Evolutionary conservation across 2,329 filamentous ascomycete species (phyloP).

Genomic region (Exophiala viscosa): DNA sequence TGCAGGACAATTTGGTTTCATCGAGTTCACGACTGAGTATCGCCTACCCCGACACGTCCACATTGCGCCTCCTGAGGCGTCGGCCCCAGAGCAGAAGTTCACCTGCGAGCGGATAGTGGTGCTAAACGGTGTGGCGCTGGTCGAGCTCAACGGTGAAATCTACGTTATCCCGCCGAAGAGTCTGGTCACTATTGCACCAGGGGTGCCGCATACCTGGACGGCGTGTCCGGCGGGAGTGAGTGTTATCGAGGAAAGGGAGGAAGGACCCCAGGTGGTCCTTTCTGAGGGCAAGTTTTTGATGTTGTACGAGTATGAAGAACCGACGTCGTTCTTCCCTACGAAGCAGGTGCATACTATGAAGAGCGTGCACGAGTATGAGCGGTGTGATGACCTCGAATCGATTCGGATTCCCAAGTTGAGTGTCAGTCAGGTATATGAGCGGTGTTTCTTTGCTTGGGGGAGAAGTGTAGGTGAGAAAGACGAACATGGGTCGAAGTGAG

Average conservation of each 20-base stretch:
- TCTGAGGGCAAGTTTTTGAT: slow-evolving; percentile 19
- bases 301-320: slow-evolving; percentile 22
- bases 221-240: slow-evolving; percentile 19
- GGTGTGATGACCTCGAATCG: slow-evolving; percentile 12
- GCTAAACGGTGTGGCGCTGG: slow-evolving; percentile 16
- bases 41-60: slow-evolving; percentile 21
- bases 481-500: neutral
- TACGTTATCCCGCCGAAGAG: slow-evolving; percentile 21
- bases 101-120: slow-evolving; percentile 22
- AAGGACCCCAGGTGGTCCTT: neutral
- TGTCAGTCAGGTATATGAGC: slow-evolving; percentile 3
- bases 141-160: slow-evolving; percentile 18
- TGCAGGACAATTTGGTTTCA: slow-evolving; percentile 19
- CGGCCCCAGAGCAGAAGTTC: neutral
- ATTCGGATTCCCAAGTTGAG: slow-evolving; percentile 10
- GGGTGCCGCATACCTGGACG: slow-evolving; percentile 22
- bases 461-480: neutral
- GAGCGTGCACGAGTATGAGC: slow-evolving; percentile 13
- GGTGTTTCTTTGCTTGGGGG: slow-evolving; percentile 7
- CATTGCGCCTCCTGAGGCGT: slow-evolving; percentile 9
- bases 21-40: slow-evolving; percentile 21
- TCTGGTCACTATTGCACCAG: slow-evolving; percentile 20
- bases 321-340: slow-evolving; percentile 21
- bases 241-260: slow-evolving; percentile 1
- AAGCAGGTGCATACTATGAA: slow-evolving; percentile 11